Conservation (phyloP, 345 rosid species). For the Trapa bicornis region DNA sequence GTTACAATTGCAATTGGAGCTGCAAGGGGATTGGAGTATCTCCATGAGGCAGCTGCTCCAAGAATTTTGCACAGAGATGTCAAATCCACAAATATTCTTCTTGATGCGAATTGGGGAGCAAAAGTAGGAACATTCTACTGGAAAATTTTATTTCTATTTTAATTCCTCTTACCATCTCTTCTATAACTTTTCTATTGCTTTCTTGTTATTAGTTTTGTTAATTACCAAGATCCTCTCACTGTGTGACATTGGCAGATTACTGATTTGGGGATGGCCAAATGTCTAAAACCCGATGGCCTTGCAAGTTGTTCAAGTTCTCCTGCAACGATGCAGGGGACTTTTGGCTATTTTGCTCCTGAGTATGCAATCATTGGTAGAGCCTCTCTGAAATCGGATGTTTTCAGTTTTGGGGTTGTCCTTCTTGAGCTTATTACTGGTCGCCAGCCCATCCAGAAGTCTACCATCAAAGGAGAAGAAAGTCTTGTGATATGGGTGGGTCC, state of each 20-base stretch:
- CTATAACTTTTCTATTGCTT: not conserved
- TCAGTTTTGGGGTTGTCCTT: slow-evolving; percentile 93
- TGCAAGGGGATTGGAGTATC: slow-evolving; percentile 96
- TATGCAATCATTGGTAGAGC: slow-evolving; percentile 91
- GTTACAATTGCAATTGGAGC: slow-evolving; percentile 84
- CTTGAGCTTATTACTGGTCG: slow-evolving; percentile 91
- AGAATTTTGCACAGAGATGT: slow-evolving; percentile 94
- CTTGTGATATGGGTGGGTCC: slow-evolving; percentile 78
- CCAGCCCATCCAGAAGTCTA: slow-evolving; percentile 59
- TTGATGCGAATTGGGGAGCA: slow-evolving; percentile 74
- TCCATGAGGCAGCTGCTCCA: slow-evolving; percentile 98
- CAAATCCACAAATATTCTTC: slow-evolving; percentile 87
- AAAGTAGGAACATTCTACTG: slow-evolving; percentile 39
- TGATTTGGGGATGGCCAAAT: slow-evolving; percentile 97
- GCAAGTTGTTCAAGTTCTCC: slow-evolving; percentile 89
- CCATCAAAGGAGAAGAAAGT: slow-evolving; percentile 77
- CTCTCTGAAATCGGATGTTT: slow-evolving; percentile 89
- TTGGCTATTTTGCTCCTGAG: slow-evolving; percentile 96
- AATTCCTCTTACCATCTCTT: not conserved
- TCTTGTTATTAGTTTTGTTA: not conserved
- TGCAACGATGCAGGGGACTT: slow-evolving; percentile 86
- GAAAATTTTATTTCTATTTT: not conserved
- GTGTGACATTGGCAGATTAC: slow-evolving; percentile 43
- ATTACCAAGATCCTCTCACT: not conserved
- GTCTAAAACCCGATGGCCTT: slow-evolving; percentile 62